phyloP scores from a whole-genome alignment of 345 rosid genomes.

The Populus euphratica region DNA sequence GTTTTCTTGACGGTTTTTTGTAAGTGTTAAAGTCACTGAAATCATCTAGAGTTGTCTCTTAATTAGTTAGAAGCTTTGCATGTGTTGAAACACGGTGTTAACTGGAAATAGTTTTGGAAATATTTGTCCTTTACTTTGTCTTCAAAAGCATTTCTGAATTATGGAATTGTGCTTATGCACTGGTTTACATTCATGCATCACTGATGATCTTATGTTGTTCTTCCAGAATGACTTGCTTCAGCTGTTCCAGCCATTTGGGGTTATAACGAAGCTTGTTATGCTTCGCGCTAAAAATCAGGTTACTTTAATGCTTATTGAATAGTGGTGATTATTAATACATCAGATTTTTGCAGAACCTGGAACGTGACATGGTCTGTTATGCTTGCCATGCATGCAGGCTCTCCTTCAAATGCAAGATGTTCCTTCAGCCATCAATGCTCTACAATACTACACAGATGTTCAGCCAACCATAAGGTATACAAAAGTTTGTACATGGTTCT shows the following conservation, averaged over 20 bases:
- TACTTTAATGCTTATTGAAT: background rate
- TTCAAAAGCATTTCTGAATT: background rate
- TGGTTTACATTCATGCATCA: background rate
- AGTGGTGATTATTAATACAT: background rate
- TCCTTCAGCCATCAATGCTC: conserved; percentile 74
- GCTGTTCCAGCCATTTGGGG: conserved; percentile 98
- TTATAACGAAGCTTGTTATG: conserved; percentile 95
- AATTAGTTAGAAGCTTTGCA: background rate
- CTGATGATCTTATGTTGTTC: conserved; percentile 13
- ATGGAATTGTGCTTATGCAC: background rate
- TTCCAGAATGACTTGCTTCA: conserved; percentile 89
- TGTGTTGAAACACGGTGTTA: background rate
- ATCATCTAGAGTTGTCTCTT: background rate
- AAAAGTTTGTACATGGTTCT: background rate
- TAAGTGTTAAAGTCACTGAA: background rate
- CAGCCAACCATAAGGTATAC: conserved; percentile 83
- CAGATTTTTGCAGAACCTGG: conserved; percentile 2
- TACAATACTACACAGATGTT: conserved; percentile 72
- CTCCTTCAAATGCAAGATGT: conserved; percentile 98
- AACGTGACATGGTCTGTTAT: conserved; percentile 1
- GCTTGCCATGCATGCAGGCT: conserved; percentile 50
- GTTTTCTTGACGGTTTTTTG: background rate
- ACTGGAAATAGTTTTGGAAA: background rate
- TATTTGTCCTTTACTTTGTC: background rate
- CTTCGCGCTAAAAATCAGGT: conserved; percentile 99